These are phyloP conservation scores for Waitea zeae DNA, from an alignment of 1,284 basidiomycete genomes.

Conservation along the genomic window DNA sequence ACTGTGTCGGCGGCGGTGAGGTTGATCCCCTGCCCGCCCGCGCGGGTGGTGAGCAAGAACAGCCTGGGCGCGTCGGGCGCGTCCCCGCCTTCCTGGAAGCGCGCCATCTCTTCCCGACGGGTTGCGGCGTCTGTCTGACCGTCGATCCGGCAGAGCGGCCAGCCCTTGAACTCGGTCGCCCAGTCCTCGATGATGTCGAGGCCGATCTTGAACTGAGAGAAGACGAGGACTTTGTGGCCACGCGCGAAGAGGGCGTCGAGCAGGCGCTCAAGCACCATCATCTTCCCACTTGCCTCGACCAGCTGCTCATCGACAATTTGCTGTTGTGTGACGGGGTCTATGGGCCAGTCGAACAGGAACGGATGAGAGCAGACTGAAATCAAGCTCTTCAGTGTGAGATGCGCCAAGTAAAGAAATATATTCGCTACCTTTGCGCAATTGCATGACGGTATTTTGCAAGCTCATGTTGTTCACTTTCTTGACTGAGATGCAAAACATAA, in stretches of 20 bases:
- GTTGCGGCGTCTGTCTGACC: constrained; percentile 66
- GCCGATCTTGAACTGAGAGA: constrained; percentile 94
- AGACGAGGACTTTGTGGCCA: constrained; percentile 83
- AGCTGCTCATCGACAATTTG: constrained; percentile 58
- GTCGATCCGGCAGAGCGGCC: constrained; percentile 82
- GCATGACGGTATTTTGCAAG: constrained; percentile 90
- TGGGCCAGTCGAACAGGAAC: constrained; percentile 82
- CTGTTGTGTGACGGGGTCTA: constrained; percentile 42
- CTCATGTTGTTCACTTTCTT: constrained; percentile 83
- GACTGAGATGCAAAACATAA: constrained; percentile 21
- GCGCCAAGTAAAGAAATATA: too few species aligned
- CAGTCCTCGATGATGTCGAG: constrained; percentile 90
- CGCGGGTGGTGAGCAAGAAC: constrained; percentile 85
- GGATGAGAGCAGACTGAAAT: constrained; percentile 95
- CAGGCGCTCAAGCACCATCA: constrained; percentile 87
- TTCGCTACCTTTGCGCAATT: constrained; percentile 63
- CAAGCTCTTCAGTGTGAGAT: too few species aligned
- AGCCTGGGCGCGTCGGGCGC: constrained; percentile 50
- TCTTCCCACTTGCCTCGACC: constrained; percentile 83
- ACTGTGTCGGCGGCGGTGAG: constrained; percentile 89
- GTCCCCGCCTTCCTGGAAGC: constrained; percentile 68
- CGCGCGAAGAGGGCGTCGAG: constrained; percentile 71
- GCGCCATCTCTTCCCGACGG: constrained; percentile 71
- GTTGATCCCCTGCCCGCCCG: constrained; percentile 87
- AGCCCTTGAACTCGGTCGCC: constrained; percentile 68